phyloP scores from a whole-genome alignment of 2,329 filamentous ascomycete genomes.

The Hymenoscyphus infarciens region DNA sequence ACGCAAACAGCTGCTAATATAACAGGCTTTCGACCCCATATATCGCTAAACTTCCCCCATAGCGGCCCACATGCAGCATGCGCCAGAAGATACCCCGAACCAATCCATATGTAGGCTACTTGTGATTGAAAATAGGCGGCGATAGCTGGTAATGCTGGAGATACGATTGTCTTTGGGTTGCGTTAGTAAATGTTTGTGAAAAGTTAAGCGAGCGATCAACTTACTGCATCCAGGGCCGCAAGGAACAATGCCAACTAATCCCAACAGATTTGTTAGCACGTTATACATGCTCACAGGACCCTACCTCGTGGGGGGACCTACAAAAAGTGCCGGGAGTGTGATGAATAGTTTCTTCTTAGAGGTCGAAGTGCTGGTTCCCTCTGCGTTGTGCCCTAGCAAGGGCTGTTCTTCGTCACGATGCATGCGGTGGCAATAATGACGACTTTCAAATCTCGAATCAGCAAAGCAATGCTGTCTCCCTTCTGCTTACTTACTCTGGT shows the following conservation, averaged over 20 bases:
- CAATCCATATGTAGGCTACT: conserved; percentile 65
- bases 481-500: too few species aligned
- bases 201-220: background rate
- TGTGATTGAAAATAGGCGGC: conserved; percentile 45
- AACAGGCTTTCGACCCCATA: conserved; percentile 62
- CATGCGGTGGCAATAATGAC: background rate
- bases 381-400: background rate
- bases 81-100: conserved; percentile 64
- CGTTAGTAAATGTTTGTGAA: background rate
- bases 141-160: conserved; percentile 56
- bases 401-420: background rate
- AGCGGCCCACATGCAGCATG: conserved; percentile 61
- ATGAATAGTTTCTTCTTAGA: background rate
- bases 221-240: conserved; percentile 10
- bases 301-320: background rate
- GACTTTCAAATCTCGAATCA: background rate
- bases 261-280: background rate
- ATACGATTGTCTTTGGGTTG: conserved; percentile 45
- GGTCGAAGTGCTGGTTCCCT: background rate
- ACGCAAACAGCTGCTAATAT: conserved; percentile 54
- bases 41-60: conserved; percentile 67
- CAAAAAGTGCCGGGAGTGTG: conserved; percentile 4
- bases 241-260: background rate
- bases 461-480: background rate
- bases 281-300: background rate